A percentile compares a stretch with the other conserved stretches of the same genome.
phyloP scores from a whole-genome alignment of 805 yeast genomes.

The Ogataea pignaliae region DNA sequence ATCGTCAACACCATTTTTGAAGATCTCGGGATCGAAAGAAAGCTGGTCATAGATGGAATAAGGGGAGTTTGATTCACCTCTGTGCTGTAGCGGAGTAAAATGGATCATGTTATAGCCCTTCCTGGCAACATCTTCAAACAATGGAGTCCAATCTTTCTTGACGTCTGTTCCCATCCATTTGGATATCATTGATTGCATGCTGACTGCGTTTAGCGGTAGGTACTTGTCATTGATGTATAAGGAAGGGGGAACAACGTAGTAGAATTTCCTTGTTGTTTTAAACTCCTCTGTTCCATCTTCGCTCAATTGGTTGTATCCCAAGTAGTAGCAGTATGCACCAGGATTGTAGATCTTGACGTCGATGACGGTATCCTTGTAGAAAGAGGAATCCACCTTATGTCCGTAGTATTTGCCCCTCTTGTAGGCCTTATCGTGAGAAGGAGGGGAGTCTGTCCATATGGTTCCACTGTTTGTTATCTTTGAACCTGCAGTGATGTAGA shows the following conservation, averaged over 20 bases:
- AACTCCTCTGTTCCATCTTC: slow-evolving; percentile 25
- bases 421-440: slow-evolving; percentile 37
- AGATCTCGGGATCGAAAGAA: slow-evolving; percentile 62
- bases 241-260: slow-evolving; percentile 79
- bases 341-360: slow-evolving; percentile 62
- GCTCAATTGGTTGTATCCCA: slow-evolving; percentile 44
- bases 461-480: slow-evolving; percentile 65
- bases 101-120: slow-evolving; percentile 96
- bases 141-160: slow-evolving; percentile 54
- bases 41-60: slow-evolving; percentile 88
- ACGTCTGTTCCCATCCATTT: slow-evolving; percentile 80
- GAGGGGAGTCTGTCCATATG: slow-evolving; percentile 72
- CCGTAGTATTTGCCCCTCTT: slow-evolving; percentile 53
- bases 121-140: slow-evolving; percentile 54
- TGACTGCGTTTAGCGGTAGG: slow-evolving; percentile 71
- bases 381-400: slow-evolving; percentile 47
- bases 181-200: slow-evolving; percentile 80
- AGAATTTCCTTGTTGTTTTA: slow-evolving; percentile 53
- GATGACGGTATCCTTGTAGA: slow-evolving; percentile 59
- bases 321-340: slow-evolving; percentile 76
- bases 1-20: slow-evolving; percentile 48
- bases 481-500: slow-evolving; percentile 73
- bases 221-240: slow-evolving; percentile 51
- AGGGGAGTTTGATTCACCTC: slow-evolving; percentile 92
- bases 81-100: slow-evolving; percentile 86